phyloP scores from a whole-genome alignment of 208 protist genomes.

The Acanthamoeba healyi region DNA sequence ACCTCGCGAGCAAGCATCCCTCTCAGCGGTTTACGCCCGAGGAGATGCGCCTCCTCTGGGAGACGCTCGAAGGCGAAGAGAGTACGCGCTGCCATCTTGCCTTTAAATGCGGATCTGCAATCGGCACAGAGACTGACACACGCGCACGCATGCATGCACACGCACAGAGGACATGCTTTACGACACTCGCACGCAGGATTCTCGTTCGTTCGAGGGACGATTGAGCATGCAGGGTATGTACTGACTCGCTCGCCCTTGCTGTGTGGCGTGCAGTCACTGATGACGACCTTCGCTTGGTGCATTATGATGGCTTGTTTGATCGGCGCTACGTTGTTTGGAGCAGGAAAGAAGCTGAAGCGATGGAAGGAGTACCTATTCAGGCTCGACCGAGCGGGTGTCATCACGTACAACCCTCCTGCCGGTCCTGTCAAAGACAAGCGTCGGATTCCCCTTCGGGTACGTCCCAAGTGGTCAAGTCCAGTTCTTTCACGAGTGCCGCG shows the following conservation, averaged over 20 bases:
- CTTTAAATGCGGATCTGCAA: neutral
- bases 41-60: conserved; percentile 28
- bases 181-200: neutral
- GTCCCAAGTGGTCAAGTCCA: too few species aligned
- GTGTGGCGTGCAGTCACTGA: too few species aligned
- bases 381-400: neutral
- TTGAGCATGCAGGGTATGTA: neutral
- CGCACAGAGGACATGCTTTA: neutral
- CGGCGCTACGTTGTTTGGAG: neutral
- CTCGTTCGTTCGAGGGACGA: neutral
- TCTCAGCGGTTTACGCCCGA: conserved; percentile 9
- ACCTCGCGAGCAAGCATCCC: neutral
- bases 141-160: neutral
- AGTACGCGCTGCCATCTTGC: neutral
- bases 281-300: too few species aligned
- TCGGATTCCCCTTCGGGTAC: neutral
- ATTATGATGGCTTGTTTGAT: neutral
- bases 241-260: neutral
- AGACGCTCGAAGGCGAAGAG: neutral
- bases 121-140: neutral
- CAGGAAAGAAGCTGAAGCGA: neutral
- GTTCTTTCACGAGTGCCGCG: neutral
- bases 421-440: conserved; percentile 6
- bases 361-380: conserved; percentile 34
- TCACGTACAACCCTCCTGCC: conserved; percentile 2